These are phyloP conservation scores for Sphagnum tenellum DNA, from an alignment of 225 moss, liverwort and hornwort species.

Conservation along the genomic window DNA sequence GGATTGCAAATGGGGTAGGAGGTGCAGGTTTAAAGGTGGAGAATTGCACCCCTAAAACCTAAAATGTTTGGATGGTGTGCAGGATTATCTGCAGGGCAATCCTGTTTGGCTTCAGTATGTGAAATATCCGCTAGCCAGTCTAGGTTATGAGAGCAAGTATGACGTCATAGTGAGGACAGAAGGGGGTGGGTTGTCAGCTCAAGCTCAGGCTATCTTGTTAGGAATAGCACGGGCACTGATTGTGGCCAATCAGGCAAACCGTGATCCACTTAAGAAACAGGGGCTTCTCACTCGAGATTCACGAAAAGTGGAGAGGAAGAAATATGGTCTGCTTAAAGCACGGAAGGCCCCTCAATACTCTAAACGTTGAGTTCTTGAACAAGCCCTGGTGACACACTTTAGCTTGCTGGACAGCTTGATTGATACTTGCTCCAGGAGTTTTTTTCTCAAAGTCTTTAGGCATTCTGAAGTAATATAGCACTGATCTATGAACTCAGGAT, in stretches of 20 bases:
- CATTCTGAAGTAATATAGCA: no score
- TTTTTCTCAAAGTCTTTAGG: no score
- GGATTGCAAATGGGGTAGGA: no score
- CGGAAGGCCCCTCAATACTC: conserved; percentile 58
- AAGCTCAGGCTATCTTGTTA: conserved; percentile 84
- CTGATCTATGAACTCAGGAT: no score
- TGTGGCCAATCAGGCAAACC: conserved; percentile 86
- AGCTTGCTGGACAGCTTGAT: no score
- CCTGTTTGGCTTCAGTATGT: conserved; percentile 67
- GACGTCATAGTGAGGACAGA: conserved; percentile 65
- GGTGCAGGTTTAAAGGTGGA: not conserved
- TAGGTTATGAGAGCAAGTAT: conserved; percentile 92
- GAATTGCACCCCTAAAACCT: not conserved
- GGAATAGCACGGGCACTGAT: conserved; percentile 82
- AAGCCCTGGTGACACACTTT: no score
- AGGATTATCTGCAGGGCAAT: conserved; percentile 87
- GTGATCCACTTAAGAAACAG: conserved; percentile 91
- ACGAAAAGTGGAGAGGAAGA: conserved; percentile 91
- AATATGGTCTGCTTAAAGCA: conserved; percentile 93
- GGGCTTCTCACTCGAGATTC: conserved; percentile 90
- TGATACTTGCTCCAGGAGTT: no score
- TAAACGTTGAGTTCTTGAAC: conserved; percentile 20
- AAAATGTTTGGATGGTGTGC: conserved; percentile 5
- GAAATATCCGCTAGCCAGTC: conserved; percentile 82
- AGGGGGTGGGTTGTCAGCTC: conserved; percentile 89